Conservation (phyloP, 352 stramenopile genomes). For the Phytophthora chlamydospora region DNA sequence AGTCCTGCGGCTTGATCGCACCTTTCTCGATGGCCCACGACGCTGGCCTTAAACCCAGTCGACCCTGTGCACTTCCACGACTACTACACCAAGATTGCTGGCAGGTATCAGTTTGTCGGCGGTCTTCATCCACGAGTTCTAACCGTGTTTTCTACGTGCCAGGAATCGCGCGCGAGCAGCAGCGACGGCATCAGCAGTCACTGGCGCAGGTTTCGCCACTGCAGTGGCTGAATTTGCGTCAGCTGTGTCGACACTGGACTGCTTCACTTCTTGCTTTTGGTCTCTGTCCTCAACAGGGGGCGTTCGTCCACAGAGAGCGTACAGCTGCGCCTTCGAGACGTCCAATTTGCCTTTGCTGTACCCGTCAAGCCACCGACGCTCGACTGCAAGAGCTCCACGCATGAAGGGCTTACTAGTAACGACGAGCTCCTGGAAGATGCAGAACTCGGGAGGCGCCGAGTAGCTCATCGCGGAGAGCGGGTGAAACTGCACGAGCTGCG, state of each 20-base stretch:
- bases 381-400: constrained; percentile 56
- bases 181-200: constrained; percentile 40
- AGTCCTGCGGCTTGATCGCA: too few species aligned
- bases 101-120: too few species aligned
- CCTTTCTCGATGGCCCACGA: too few species aligned
- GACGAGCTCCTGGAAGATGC: constrained; percentile 79
- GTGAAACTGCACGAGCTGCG: constrained; percentile 72
- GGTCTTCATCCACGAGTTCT: constrained; percentile 9
- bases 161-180: constrained; percentile 55
- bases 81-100: too few species aligned
- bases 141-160: constrained; percentile 36
- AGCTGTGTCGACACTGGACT: not conserved
- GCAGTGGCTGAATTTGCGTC: not conserved
- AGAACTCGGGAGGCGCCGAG: constrained; percentile 52
- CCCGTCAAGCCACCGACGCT: constrained; percentile 56
- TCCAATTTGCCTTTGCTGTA: constrained; percentile 42
- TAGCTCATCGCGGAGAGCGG: constrained; percentile 63
- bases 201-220: constrained; percentile 9
- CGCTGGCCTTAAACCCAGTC: too few species aligned
- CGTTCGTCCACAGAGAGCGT: constrained; percentile 53
- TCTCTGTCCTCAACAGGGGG: constrained; percentile 11
- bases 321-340: constrained; percentile 43
- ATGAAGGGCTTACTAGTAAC: constrained; percentile 77
- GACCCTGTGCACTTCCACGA: too few species aligned
- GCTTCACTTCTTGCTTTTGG: constrained; percentile 3